These are phyloP conservation scores for Apiotrichum montevideense DNA, from an alignment of 1,284 basidiomycete species.

Conservation along the genomic window DNA sequence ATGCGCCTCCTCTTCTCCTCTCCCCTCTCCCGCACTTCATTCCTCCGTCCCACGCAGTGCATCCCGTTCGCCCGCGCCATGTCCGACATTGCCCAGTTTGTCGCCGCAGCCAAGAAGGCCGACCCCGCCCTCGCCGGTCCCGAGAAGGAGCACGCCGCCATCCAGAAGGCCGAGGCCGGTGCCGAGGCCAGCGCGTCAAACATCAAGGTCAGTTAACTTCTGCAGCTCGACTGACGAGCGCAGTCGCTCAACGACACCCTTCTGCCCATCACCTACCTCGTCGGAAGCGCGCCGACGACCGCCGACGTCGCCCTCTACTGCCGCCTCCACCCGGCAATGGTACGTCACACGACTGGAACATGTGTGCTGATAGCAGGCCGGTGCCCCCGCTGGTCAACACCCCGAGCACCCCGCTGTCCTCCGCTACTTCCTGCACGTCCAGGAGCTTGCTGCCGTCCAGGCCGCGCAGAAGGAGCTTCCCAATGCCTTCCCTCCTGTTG, in stretches of 20 bases:
- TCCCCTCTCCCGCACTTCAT: neutral
- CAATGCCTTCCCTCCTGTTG: conserved; percentile 55
- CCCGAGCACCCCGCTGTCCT: conserved; percentile 71
- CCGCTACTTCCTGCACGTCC: conserved; percentile 90
- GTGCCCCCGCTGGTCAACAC: conserved; percentile 55
- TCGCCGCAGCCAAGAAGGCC: conserved; percentile 37
- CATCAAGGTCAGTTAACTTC: conserved; percentile 26
- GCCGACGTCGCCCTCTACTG: conserved; percentile 82
- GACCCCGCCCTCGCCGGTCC: conserved; percentile 37
- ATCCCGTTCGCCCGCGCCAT: conserved; percentile 19
- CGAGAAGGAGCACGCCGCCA: conserved; percentile 39
- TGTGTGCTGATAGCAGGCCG: conserved; percentile 12
- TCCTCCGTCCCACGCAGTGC: neutral
- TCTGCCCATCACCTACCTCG: conserved; percentile 70
- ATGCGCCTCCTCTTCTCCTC: neutral
- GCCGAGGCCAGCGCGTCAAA: conserved; percentile 34
- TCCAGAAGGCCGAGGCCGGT: conserved; percentile 33
- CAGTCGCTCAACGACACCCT: conserved; percentile 70
- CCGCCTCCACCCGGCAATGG: conserved; percentile 68
- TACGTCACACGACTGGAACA: conserved; percentile 37
- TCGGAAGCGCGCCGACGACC: conserved; percentile 68
- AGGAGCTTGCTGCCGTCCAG: conserved; percentile 57
- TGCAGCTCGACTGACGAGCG: neutral
- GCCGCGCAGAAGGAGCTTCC: conserved; percentile 40
- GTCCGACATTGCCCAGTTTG: conserved; percentile 37